These are phyloP conservation scores for Hypoxylon sp. DNA, from an alignment of 2,329 filamentous ascomycete genomes.

Conservation along the genomic window DNA sequence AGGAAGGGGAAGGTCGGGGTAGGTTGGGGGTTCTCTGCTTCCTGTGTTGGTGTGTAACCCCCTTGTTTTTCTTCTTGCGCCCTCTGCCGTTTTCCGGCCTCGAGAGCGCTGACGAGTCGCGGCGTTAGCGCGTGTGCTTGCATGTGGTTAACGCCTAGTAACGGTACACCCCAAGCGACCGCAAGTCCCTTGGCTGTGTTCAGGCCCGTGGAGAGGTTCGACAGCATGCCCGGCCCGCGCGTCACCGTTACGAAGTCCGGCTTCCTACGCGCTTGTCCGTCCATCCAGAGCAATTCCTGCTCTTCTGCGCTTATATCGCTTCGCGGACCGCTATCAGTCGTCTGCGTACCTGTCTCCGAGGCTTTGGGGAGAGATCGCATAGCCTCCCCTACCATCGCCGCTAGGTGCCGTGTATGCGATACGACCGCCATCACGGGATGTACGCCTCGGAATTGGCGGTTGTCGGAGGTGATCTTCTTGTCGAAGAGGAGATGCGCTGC, in stretches of 20 bases:
- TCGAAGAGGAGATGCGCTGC: slow-evolving; percentile 80
- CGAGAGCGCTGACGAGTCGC: slow-evolving; percentile 77
- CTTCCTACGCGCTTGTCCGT: slow-evolving; percentile 58
- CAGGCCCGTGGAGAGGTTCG: slow-evolving; percentile 83
- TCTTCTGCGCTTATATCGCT: slow-evolving; percentile 33
- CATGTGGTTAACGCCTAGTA: slow-evolving; percentile 96
- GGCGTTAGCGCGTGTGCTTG: slow-evolving; percentile 95
- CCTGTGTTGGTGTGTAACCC: not conserved
- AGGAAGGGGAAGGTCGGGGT: slow-evolving; percentile 84
- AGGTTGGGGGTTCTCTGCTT: not conserved
- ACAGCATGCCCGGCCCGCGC: slow-evolving; percentile 88
- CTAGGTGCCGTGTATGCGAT: slow-evolving; percentile 81
- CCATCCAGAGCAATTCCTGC: slow-evolving; percentile 45
- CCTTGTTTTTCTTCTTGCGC: slow-evolving; percentile 10
- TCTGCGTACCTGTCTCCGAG: not conserved
- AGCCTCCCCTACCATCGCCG: slow-evolving; percentile 76
- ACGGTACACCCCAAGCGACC: slow-evolving; percentile 83
- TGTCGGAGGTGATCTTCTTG: slow-evolving; percentile 85
- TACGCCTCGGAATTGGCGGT: slow-evolving; percentile 81
- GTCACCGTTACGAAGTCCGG: slow-evolving; percentile 93
- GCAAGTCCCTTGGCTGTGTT: slow-evolving; percentile 90
- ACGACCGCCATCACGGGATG: slow-evolving; percentile 82
- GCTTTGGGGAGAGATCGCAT: slow-evolving; percentile 65
- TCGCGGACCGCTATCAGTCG: slow-evolving; percentile 46
- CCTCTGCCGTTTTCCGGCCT: slow-evolving; percentile 49